phyloP scores from a whole-genome alignment of 108 stramenopile species.

The Licmophora abbreviata region DNA sequence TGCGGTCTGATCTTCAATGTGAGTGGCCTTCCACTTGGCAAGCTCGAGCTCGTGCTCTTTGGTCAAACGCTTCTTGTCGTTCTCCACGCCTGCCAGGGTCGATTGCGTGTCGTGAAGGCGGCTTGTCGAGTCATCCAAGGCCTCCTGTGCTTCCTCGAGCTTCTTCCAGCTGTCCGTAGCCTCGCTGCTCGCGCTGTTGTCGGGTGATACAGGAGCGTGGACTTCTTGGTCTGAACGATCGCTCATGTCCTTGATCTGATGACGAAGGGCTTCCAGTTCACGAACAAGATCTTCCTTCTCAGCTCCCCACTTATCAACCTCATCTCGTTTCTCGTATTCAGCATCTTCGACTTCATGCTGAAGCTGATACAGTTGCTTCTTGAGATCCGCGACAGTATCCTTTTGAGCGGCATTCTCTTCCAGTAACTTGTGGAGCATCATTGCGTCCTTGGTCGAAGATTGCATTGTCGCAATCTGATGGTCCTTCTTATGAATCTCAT shows the following conservation, averaged over 20 bases:
- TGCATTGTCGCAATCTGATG: conserved; percentile 23
- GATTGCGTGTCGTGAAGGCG: conserved; percentile 5
- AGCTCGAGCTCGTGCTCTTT: conserved; percentile 12
- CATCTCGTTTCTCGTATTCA: conserved; percentile 31
- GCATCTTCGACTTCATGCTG: conserved; percentile 59
- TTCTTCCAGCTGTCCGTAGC: conserved; percentile 9
- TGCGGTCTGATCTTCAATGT: conserved; percentile 8
- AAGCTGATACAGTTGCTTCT: conserved; percentile 62
- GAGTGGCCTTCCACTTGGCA: conserved; percentile 8
- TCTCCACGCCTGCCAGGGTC: conserved; percentile 11
- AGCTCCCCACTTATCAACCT: conserved; percentile 26
- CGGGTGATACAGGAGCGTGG: neutral
- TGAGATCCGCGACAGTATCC: conserved; percentile 55
- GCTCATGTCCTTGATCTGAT: conserved; percentile 3
- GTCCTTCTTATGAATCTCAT: conserved; percentile 5
- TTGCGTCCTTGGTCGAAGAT: conserved; percentile 37
- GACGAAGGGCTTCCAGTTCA: conserved; percentile 20
- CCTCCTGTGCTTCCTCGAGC: conserved; percentile 27
- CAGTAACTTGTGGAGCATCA: conserved; percentile 36
- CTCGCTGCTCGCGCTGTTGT: neutral
- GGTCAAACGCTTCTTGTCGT: neutral
- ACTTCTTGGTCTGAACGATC: conserved; percentile 1
- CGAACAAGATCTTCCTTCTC: conserved; percentile 23
- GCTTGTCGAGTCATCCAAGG: conserved; percentile 10
- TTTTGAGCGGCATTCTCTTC: conserved; percentile 53